Evolutionary conservation across 164 flowering plant genomes (phyloP), one percentile per base, ranked within the genome.

Genomic region (Kingdonia uniflora): DNA sequence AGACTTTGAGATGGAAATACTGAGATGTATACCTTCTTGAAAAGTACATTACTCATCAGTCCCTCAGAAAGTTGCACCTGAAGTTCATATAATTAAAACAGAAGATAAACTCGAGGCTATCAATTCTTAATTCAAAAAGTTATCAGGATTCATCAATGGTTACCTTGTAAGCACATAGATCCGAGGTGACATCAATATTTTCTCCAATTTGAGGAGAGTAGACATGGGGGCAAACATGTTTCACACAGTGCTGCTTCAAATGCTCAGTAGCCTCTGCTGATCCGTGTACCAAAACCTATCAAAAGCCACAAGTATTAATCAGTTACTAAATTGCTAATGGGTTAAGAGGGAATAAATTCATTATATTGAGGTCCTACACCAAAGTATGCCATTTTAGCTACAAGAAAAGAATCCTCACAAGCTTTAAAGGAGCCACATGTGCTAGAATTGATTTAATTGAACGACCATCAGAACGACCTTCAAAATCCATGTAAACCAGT

Each of bases 211-310:
- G 88, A 33, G 99, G 99, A 70, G 99, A 82, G 76, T 78, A 92
- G n/a, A 88, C 99, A 64, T 88, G 87, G 19, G 91, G 85, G 55
- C 94, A 83, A 39, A 84, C 87, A 68, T 74, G 72, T 65, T 82
- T 88, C 67, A 80, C 50, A 74, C 95, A 88, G 60, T 86, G 86
- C 58, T 88, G 87, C 77, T 92, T 92, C 76, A 92, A 69, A 79
- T 92, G 99, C 68, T 92, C 99, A 14, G 97, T 92, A 44, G 95
- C 94, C 67, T 92, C 99, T 14, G 95, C 97, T 54, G 97, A 82
- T 65, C 97, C 99, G 71, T 89, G 99, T 61, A 92, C 89, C 76
- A 92, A 72, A 51, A 92, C 99, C 99, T 92, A 15, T 54, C 54
- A 59, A 49, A 42, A 43, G 49, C 5, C 35, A 8, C 35, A 29